Evolutionary conservation across 1,139 yeast genomes (phyloP).

Genomic region (Saccharomyces uvarum): DNA sequence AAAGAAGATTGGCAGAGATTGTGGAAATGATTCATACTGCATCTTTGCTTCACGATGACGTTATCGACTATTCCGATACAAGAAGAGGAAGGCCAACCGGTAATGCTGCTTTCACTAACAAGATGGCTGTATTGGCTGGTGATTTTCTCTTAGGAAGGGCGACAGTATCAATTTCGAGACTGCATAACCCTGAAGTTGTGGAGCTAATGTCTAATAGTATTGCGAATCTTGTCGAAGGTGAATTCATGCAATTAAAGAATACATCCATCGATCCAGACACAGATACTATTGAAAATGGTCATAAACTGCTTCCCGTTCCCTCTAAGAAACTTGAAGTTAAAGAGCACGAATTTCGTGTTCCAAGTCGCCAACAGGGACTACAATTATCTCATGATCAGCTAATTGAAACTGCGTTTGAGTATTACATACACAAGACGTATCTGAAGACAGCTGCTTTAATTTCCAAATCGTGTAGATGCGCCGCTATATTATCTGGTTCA

Average conservation of each 20-base stretch:
- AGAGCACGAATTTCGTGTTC: conserved; percentile 54
- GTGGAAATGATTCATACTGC: conserved; percentile 99
- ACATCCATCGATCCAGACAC: conserved; percentile 56
- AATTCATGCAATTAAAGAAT: conserved; percentile 94
- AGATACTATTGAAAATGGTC: conserved; percentile 38
- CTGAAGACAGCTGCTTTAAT: conserved; percentile 90
- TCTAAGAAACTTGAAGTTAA: conserved; percentile 57
- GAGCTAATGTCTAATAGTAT: conserved; percentile 91
- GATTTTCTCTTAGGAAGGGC: conserved; percentile 93
- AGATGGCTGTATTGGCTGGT: conserved; percentile 96
- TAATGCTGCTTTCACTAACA: conserved; percentile 87
- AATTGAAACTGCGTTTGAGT: conserved; percentile 83
- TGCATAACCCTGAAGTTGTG: conserved; percentile 93
- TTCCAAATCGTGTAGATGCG: conserved; percentile 90
- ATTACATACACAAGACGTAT: conserved; percentile 89
- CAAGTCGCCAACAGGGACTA: conserved; percentile 28
- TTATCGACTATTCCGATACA: conserved; percentile 85
- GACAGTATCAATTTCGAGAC: conserved; percentile 86
- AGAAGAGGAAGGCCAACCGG: conserved; percentile 90
- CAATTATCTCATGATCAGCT: conserved; percentile 58
- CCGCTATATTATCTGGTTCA: conserved; percentile 89
- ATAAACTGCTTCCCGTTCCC: conserved; percentile 48
- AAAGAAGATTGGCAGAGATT: conserved; percentile 89
- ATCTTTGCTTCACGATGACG: conserved; percentile 92
- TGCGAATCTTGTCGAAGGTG: conserved; percentile 96